Percentiles rank a stretch among this genome's conserved stretches.
Conservation (phyloP, 108 stramenopile species). For the Nitzschia putrida region DNA sequence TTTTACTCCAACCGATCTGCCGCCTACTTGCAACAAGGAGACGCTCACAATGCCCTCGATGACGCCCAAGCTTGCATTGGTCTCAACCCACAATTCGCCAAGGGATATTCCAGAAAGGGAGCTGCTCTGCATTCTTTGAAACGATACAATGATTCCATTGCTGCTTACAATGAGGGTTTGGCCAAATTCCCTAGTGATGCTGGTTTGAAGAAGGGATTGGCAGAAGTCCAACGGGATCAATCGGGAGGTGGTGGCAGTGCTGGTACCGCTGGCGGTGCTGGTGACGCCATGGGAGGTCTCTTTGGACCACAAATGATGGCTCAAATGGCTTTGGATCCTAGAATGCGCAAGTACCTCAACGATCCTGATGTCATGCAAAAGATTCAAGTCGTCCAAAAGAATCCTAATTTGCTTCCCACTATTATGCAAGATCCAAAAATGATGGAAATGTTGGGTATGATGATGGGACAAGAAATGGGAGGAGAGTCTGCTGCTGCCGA, state of each 20-base stretch:
- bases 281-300: conserved; percentile 37
- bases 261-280: conserved; percentile 30
- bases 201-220: conserved; percentile 86
- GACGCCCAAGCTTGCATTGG: conserved; percentile 94
- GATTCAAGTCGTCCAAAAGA: conserved; percentile 80
- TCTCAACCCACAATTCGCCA: conserved; percentile 84
- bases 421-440: conserved; percentile 87
- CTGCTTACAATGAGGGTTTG: conserved; percentile 92
- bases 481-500: conserved; percentile 29
- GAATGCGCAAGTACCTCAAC: conserved; percentile 82
- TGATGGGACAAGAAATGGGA: conserved; percentile 57
- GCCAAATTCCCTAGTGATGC: conserved; percentile 86
- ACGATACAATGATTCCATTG: conserved; percentile 94
- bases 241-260: conserved; percentile 39
- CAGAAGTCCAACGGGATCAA: conserved; percentile 84
- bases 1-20: conserved; percentile 97
- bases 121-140: conserved; percentile 94
- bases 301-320: conserved; percentile 90
- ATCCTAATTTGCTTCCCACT: conserved; percentile 84
- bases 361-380: conserved; percentile 94
- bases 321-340: conserved; percentile 89
- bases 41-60: conserved; percentile 92
- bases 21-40: conserved; percentile 90
- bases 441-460: conserved; percentile 71
- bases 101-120: conserved; percentile 93